These are phyloP conservation scores for Wakefieldia striispora DNA, from an alignment of 768 basidiomycete species.

Conservation along the genomic window DNA sequence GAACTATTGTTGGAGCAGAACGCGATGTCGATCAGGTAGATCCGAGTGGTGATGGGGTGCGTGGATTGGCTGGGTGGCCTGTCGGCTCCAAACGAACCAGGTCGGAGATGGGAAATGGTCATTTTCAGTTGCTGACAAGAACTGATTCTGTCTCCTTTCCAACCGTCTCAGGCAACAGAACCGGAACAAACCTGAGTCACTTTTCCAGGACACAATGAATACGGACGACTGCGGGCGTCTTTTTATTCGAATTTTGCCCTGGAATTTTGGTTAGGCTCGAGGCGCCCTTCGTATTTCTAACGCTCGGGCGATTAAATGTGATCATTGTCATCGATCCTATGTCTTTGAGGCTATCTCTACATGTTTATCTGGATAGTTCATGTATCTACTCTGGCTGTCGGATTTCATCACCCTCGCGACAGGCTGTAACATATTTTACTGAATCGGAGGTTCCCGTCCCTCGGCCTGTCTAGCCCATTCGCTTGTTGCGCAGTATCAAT, in stretches of 20 bases:
- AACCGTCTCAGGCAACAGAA: not conserved
- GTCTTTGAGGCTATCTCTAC: not conserved
- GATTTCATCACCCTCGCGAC: not conserved
- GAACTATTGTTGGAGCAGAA: conserved; percentile 2
- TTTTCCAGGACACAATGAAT: not conserved
- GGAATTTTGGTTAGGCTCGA: not conserved
- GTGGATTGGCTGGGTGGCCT: conserved; percentile 9
- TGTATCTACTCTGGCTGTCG: not conserved
- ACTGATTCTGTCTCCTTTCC: conserved; percentile 5
- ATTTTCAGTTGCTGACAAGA: conserved; percentile 11
- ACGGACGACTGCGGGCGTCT: not conserved
- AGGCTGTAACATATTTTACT: not conserved
- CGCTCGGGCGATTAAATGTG: not conserved
- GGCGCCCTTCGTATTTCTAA: not conserved
- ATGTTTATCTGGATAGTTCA: not conserved
- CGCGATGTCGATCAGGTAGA: not conserved
- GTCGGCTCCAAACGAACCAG: conserved; percentile 5
- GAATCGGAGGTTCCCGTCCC: not conserved
- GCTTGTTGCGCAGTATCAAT: not conserved
- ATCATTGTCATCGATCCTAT: not conserved
- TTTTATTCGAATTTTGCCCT: not conserved
- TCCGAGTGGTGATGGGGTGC: conserved; percentile 11
- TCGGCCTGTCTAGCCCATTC: not conserved
- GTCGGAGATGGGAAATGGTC: conserved; percentile 24
- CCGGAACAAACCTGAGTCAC: not conserved